phyloP scores from a whole-genome alignment of 2,329 filamentous ascomycete genomes.

The Botrytis porri region DNA sequence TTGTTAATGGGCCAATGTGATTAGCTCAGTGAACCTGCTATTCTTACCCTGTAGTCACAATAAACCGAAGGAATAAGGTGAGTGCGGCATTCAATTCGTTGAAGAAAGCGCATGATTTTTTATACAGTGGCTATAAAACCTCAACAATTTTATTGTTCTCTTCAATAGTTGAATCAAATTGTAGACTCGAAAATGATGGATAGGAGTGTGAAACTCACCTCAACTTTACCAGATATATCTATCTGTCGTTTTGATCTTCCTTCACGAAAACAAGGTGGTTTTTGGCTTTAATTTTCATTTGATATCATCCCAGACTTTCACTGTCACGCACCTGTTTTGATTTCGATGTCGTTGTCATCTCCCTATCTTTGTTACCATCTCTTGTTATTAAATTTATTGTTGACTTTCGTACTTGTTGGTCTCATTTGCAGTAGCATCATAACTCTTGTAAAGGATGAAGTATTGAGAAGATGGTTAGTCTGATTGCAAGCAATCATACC shows the following conservation, averaged over 20 bases:
- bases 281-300: not conserved
- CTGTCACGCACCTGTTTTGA: no score
- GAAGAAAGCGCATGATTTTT: accelerated
- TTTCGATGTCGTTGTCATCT: not conserved
- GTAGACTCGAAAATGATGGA: not conserved
- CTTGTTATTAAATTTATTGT: no score
- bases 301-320: accelerated
- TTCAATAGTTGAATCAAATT: no score
- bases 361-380: no score
- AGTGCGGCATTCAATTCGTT: not conserved
- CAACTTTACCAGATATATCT: no score
- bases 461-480: not conserved
- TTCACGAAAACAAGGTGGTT: no score
- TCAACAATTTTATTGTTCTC: not conserved
- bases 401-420: not conserved
- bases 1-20: no score
- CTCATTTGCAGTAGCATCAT: not conserved
- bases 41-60: no score
- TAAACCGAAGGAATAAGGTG: no score
- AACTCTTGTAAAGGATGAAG: not conserved
- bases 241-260: not conserved
- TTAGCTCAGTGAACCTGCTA: no score
- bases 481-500: not conserved
- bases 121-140: not conserved
- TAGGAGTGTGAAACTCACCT: not conserved